Evolutionary conservation across 2,329 filamentous ascomycete species (phyloP).

Genomic region (Pseudonectria buxi): DNA sequence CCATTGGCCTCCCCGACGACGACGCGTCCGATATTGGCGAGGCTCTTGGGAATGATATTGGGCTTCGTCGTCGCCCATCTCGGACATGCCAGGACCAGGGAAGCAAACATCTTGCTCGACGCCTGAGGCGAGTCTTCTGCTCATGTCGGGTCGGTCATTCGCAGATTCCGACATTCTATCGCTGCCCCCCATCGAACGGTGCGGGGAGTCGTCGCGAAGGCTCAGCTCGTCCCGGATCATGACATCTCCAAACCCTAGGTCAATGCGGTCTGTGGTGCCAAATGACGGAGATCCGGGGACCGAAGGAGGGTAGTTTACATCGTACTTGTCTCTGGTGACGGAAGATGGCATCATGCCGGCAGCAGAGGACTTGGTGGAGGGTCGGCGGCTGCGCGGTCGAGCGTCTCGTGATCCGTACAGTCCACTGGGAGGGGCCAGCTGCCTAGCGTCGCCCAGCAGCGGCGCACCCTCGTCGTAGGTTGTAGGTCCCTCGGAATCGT

Average conservation of each 20-base stretch:
- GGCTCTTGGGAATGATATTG: conserved; percentile 37
- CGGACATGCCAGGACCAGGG: conserved; percentile 64
- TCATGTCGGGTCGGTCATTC: conserved; percentile 20
- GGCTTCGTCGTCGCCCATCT: conserved; percentile 71
- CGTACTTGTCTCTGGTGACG: conserved; percentile 41
- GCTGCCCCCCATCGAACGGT: conserved; percentile 22
- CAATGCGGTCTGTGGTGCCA: conserved; percentile 40
- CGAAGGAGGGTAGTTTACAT: conserved; percentile 64
- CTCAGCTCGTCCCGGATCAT: conserved; percentile 63
- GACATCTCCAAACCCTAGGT: conserved; percentile 59
- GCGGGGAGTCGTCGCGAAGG: conserved; percentile 26
- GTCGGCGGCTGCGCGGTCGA: conserved; percentile 35
- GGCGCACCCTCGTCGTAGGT: conserved; percentile 46
- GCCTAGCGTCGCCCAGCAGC: conserved; percentile 39
- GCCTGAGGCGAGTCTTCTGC: conserved; percentile 48
- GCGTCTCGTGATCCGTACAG: conserved; percentile 39
- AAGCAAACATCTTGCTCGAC: conserved; percentile 91
- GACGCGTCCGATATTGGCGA: conserved; percentile 35
- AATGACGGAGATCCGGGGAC: conserved; percentile 55
- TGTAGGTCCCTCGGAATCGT: conserved; percentile 42
- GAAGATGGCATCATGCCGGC: conserved; percentile 32
- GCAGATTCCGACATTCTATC: conserved; percentile 27
- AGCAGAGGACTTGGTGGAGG: conserved; percentile 47
- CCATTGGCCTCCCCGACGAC: conserved; percentile 64
- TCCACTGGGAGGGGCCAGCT: conserved; percentile 15